Evolutionary conservation across 148 eudicot species (phyloP), one percentile per base, ranked within the genome.

Genomic region (Heliosperma pusillum): DNA sequence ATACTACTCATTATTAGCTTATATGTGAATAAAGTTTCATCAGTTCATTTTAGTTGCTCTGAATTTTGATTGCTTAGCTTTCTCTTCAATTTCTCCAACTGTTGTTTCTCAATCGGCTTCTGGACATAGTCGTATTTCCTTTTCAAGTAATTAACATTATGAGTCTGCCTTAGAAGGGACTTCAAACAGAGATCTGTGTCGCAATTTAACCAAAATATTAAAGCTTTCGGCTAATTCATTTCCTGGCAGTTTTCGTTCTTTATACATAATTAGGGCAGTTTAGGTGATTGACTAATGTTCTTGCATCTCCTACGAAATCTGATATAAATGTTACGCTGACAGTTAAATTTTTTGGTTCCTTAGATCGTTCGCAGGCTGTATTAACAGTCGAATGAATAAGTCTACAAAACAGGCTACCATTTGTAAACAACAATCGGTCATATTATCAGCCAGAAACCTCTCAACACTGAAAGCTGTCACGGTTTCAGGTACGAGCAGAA

Each of bases 191-290:
- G 72, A 15, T 55, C 47, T 56, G 27, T 21, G 19, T 65, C 69
- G 27, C n/a, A n/a, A n/a, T n/a, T n/a, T n/a, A n/a, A n/a, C n/a
- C n/a, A n/a, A n/a, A n/a, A n/a, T n/a, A n/a, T n/a, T n/a, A n/a
- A n/a, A n/a, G n/a, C n/a, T n/a, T n/a, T n/a, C n/a, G n/a, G n/a
- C n/a, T n/a, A n/a, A n/a, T n/a, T n/a, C n/a, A n/a, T n/a, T n/a
- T n/a, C n/a, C n/a, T n/a, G n/a, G n/a, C n/a, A n/a, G n/a, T 75
- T 86, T 24, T 61, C 61, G 76, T 22, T 65, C 29, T 73, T 44
- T 50, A 87, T 22, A 22, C 84, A 82, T 26, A 87, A 76, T 52
- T 85, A 85, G n/a, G 90, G 90, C 52, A 87, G 24, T 83, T 62
- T 83, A 85, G 72, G 13, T 84, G 67, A 20, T 76, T 78, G 47